A percentile compares a stretch with the other conserved stretches of the same genome.
phyloP scores from a whole-genome alignment of 1,284 basidiomycete species.

The Apiotrichum laibachii region DNA sequence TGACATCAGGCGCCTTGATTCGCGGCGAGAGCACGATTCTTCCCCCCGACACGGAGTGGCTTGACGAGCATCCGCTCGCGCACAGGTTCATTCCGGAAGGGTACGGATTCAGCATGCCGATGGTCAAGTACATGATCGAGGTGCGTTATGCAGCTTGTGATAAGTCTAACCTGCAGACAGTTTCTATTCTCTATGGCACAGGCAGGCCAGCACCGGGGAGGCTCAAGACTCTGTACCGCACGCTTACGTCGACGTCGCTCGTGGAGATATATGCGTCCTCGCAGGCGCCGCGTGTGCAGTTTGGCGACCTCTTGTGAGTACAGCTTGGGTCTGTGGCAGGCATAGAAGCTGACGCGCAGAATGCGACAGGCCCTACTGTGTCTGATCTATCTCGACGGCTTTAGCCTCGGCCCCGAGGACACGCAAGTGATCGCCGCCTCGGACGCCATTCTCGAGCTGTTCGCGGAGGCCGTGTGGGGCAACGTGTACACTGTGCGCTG shows the following conservation, averaged over 20 bases:
- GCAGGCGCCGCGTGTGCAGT: constrained; percentile 12
- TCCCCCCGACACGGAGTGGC: no score
- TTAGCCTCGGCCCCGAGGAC: constrained; percentile 1
- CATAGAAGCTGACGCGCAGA: not conserved
- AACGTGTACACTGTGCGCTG: constrained; percentile 17
- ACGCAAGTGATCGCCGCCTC: constrained; percentile 4
- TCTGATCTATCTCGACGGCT: constrained; percentile 10
- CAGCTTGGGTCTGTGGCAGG: not conserved
- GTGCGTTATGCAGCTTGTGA: no score
- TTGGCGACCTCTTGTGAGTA: constrained; percentile 9
- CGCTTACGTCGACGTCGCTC: constrained; percentile 5
- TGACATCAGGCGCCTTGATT: no score
- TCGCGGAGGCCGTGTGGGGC: constrained; percentile 10
- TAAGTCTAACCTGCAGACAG: no score
- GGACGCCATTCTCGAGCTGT: constrained; percentile 14
- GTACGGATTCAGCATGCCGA: no score
- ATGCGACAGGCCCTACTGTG: constrained; percentile 6
- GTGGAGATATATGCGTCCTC: constrained; percentile 11
- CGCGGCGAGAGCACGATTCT: no score
- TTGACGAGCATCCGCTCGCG: no score
- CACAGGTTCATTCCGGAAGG: no score
- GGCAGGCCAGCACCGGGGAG: not conserved
- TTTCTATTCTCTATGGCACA: no score
- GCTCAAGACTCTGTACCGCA: constrained; percentile 6
- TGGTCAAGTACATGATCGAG: no score